A percentile compares a stretch with the other conserved stretches of the same genome.
phyloP scores from a whole-genome alignment of 495 filamentous ascomycete genomes.

The Hyaloscypha finlandica region DNA sequence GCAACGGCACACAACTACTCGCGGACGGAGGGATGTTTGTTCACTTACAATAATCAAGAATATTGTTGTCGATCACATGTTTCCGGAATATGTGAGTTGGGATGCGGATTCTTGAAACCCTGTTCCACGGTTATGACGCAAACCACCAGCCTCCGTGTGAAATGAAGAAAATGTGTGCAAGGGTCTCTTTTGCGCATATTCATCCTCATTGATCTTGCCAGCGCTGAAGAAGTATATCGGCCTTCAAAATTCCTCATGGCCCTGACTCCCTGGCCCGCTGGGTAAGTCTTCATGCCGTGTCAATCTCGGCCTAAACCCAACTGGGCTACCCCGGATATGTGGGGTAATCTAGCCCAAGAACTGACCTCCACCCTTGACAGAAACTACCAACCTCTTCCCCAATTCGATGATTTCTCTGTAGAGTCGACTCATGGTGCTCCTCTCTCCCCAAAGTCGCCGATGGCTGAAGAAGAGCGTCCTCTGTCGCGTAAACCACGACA shows the following conservation, averaged over 20 bases:
- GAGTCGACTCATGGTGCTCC: neutral
- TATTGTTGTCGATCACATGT: neutral
- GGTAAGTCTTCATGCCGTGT: neutral
- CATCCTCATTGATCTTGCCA: neutral
- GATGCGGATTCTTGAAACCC: neutral
- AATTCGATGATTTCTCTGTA: conserved; percentile 10
- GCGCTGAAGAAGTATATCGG: neutral
- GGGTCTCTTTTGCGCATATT: neutral
- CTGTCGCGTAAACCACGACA: conserved; percentile 1
- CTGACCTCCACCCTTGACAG: conserved; percentile 1
- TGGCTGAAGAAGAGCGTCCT: conserved; percentile 5
- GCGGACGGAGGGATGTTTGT: conserved; percentile 79
- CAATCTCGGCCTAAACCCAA: neutral
- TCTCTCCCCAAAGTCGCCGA: neutral
- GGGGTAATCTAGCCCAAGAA: neutral
- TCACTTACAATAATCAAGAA: conserved; percentile 47
- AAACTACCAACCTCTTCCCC: neutral
- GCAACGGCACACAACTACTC: conserved; percentile 81
- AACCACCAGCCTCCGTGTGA: neutral
- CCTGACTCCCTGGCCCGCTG: neutral
- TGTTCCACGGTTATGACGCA: neutral
- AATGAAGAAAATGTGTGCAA: neutral
- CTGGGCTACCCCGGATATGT: neutral
- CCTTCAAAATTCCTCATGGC: neutral
- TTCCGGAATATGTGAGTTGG: neutral